phyloP scores from a whole-genome alignment of 1,284 basidiomycete species.

The Cerioporus squamosus region DNA sequence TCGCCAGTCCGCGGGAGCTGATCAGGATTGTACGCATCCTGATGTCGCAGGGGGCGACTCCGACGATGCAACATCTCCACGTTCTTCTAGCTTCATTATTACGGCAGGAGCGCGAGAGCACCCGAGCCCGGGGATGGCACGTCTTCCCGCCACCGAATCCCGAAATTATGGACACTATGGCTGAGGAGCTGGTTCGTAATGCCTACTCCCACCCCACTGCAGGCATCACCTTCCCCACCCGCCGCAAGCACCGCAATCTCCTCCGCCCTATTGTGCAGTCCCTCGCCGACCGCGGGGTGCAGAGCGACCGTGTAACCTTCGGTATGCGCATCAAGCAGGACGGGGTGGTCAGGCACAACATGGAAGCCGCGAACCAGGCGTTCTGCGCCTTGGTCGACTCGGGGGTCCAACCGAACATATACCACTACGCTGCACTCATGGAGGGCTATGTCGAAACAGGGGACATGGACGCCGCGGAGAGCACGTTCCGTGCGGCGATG shows the following conservation, averaged over 20 bases:
- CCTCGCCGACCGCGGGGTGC: slow-evolving; percentile 49
- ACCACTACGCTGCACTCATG: slow-evolving; percentile 74
- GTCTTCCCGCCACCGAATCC: slow-evolving; percentile 19
- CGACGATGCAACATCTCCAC: slow-evolving; percentile 46
- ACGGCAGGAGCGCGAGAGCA: slow-evolving; percentile 45
- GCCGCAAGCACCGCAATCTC: slow-evolving; percentile 39
- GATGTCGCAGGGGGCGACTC: slow-evolving; percentile 40
- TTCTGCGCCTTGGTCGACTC: slow-evolving; percentile 62
- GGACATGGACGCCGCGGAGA: slow-evolving; percentile 54
- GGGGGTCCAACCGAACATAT: slow-evolving; percentile 67
- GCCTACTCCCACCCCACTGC: slow-evolving; percentile 52
- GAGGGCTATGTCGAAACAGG: slow-evolving; percentile 63
- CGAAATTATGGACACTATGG: slow-evolving; percentile 28
- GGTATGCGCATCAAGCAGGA: slow-evolving; percentile 67
- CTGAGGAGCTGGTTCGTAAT: not conserved
- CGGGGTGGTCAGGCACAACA: slow-evolving; percentile 52
- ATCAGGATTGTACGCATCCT: slow-evolving; percentile 50
- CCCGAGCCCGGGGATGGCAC: slow-evolving; percentile 53
- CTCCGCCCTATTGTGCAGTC: slow-evolving; percentile 50
- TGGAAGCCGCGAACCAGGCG: slow-evolving; percentile 52
- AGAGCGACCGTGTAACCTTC: slow-evolving; percentile 58
- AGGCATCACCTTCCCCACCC: slow-evolving; percentile 44
- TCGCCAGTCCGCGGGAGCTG: slow-evolving; percentile 47
- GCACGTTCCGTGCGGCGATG: slow-evolving; percentile 54
- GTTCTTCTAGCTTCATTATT: slow-evolving; percentile 53